phyloP scores from a whole-genome alignment of 371 early-diverging fungal genomes.

The Basidiobolus meristosporus region DNA sequence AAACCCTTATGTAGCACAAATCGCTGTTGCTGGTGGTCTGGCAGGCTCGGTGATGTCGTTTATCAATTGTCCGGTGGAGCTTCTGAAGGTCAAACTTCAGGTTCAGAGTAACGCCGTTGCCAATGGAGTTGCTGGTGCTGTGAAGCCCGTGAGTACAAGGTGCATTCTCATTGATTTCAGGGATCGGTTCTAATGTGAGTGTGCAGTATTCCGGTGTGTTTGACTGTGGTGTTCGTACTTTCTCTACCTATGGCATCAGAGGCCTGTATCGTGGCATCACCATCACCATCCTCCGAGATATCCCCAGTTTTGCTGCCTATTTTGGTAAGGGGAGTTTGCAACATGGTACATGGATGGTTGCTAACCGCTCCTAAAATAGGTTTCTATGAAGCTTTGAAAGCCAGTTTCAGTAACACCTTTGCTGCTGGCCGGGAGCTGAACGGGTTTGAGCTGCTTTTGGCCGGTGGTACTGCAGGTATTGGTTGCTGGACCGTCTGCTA shows the following conservation, averaged over 20 bases:
- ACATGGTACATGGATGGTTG: too few relatives aligned
- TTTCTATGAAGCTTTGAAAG: too few relatives aligned
- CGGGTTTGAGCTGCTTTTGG: too few relatives aligned
- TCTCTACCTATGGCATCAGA: slow-evolving; percentile 33
- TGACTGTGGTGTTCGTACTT: slow-evolving; percentile 53
- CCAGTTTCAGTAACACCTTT: too few relatives aligned
- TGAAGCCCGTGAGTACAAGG: not conserved
- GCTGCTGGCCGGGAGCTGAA: too few relatives aligned
- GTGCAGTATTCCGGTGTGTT: slow-evolving; percentile 53
- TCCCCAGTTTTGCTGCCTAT: slow-evolving; percentile 68
- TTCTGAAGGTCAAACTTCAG: slow-evolving; percentile 71
- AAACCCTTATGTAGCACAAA: slow-evolving; percentile 17
- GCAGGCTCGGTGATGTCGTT: slow-evolving; percentile 71
- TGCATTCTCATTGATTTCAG: not conserved
- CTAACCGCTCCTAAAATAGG: too few relatives aligned
- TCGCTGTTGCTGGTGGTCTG: slow-evolving; percentile 51
- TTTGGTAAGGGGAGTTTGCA: too few relatives aligned
- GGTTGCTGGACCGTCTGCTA: slow-evolving; percentile 74
- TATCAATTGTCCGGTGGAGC: slow-evolving; percentile 68
- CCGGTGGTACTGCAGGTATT: slow-evolving; percentile 70
- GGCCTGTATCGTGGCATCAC: slow-evolving; percentile 69
- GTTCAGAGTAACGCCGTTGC: slow-evolving; percentile 52
- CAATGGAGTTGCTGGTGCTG: too few relatives aligned
- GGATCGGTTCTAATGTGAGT: too few relatives aligned
- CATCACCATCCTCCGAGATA: slow-evolving; percentile 63